A percentile compares a stretch with the other conserved stretches of the same genome.
Evolutionary conservation across 805 yeast species (phyloP).

Genomic region (Candida multigemmis): DNA sequence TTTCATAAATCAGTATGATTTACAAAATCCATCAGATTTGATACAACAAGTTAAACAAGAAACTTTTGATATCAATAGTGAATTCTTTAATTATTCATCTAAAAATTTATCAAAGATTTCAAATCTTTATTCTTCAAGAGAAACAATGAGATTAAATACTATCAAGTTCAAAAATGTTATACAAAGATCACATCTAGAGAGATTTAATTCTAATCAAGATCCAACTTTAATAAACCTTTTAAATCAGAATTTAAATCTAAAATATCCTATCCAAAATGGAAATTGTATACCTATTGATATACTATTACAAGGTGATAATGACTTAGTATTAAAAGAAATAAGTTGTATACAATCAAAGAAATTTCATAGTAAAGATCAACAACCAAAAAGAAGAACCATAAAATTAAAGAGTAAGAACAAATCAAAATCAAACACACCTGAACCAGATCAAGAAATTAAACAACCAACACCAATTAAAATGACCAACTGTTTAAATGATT

Average conservation of each 20-base stretch:
- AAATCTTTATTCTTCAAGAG: conserved; percentile 58
- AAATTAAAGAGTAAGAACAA: conserved; percentile 14
- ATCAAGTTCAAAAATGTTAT: conserved; percentile 50
- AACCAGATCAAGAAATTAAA: too few species aligned
- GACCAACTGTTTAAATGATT: too few species aligned
- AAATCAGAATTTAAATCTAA: conserved; percentile 16
- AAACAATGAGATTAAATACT: conserved; percentile 65
- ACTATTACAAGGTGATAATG: conserved; percentile 15
- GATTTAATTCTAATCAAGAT: conserved; percentile 24
- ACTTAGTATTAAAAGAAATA: conserved; percentile 35
- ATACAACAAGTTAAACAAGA: conserved; percentile 18
- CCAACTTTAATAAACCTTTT: conserved; percentile 27
- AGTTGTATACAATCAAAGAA: conserved; percentile 23
- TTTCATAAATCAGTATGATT: conserved; percentile 1
- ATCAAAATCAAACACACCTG: too few species aligned
- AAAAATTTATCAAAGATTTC: conserved; percentile 31
- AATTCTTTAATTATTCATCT: conserved; percentile 41
- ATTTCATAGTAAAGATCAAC: conserved; percentile 11
- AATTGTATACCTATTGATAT: conserved; percentile 34
- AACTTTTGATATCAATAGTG: conserved; percentile 52
- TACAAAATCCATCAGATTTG: conserved; percentile 5
- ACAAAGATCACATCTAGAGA: conserved; percentile 45
- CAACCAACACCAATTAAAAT: too few species aligned
- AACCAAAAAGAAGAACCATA: conserved; percentile 36
- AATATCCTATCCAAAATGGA: conserved; percentile 5